phyloP scores from a whole-genome alignment of 805 yeast species.

The Wickerhamiella spandovensis region DNA sequence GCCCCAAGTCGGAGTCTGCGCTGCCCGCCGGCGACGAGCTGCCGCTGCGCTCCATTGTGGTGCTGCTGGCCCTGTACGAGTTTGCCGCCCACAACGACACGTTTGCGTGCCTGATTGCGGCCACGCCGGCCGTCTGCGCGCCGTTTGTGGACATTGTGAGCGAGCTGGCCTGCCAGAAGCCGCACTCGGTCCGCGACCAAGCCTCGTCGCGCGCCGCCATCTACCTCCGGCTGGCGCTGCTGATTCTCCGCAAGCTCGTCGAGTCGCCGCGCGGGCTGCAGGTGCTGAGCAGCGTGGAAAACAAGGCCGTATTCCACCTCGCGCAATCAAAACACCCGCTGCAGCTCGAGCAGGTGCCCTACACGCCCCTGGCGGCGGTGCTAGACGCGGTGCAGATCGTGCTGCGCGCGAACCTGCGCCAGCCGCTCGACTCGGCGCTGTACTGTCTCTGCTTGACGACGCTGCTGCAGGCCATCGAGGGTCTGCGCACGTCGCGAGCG shows the following conservation, averaged over 20 bases:
- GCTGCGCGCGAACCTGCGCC: conserved; percentile 23
- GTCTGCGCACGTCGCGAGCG: conserved; percentile 7
- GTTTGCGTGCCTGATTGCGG: conserved; percentile 21
- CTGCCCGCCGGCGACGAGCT: no score
- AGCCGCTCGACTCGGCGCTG: conserved; percentile 20
- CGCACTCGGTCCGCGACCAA: conserved; percentile 8
- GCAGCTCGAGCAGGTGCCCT: conserved; percentile 17
- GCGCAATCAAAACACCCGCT: conserved; percentile 17
- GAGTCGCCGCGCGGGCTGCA: conserved; percentile 16
- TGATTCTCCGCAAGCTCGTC: conserved; percentile 22
- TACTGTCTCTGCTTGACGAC: conserved; percentile 17
- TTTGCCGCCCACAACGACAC: conserved; percentile 25
- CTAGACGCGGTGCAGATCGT: conserved; percentile 23
- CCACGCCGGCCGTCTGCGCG: conserved; percentile 19
- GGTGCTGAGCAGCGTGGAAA: conserved; percentile 6
- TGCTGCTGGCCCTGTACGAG: conserved; percentile 21
- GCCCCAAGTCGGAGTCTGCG: no score
- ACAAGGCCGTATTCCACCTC: conserved; percentile 11
- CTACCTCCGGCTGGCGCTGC: conserved; percentile 22
- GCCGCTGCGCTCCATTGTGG: not conserved
- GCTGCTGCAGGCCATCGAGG: conserved; percentile 16
- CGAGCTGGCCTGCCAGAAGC: conserved; percentile 19
- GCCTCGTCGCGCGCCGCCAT: conserved; percentile 14
- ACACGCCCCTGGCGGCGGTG: conserved; percentile 23
- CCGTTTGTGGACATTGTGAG: conserved; percentile 22